phyloP scores from a whole-genome alignment of 305 asterid genomes.

The Fraxinus sp. region DNA sequence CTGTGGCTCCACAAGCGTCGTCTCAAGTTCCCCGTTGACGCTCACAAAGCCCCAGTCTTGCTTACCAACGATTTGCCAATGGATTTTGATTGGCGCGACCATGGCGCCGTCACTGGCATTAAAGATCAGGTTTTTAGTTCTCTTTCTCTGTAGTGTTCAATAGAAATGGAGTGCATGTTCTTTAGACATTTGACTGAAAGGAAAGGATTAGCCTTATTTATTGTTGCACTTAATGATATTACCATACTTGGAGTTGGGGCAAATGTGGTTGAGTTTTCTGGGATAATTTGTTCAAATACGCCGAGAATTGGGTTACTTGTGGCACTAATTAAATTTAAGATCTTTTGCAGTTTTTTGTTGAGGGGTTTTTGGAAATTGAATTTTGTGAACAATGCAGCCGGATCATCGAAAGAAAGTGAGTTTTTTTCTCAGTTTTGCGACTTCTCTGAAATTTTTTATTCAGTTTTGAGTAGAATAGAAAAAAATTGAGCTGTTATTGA shows the following conservation, averaged over 20 bases:
- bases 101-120: no score
- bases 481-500: neutral
- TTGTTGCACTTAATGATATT: no score
- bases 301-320: constrained; percentile 3
- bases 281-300: neutral
- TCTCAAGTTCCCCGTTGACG: no score
- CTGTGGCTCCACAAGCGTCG: no score
- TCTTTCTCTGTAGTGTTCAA: no score
- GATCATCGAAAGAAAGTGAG: constrained; percentile 78
- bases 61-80: no score
- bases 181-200: no score
- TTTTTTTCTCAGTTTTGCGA: neutral
- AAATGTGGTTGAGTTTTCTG: constrained; percentile 62
- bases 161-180: no score
- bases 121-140: no score
- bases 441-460: neutral
- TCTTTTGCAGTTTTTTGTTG: constrained; percentile 16
- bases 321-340: constrained; percentile 17
- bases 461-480: constrained; percentile 6
- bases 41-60: no score
- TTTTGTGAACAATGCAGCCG: constrained; percentile 53
- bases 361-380: constrained; percentile 23
- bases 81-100: no score
- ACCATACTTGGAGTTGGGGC: constrained; percentile 42
- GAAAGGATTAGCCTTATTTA: no score